Evolutionary conservation across 768 basidiomycete species (phyloP).

Genomic region (Mrakia frigida): DNA sequence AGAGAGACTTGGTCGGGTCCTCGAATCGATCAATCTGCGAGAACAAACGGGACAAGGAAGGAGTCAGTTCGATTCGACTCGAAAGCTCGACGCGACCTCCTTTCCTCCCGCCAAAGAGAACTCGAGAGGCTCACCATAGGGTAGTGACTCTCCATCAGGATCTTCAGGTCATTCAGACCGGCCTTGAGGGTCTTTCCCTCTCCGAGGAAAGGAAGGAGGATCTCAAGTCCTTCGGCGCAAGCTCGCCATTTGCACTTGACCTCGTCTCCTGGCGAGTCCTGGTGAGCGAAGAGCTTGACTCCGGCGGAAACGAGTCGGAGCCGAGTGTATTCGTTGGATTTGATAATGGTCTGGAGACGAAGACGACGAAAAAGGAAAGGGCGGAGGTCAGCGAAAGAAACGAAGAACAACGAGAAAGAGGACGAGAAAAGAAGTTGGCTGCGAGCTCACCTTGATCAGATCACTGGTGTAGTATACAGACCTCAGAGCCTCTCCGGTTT

Average conservation of each 20-base stretch:
- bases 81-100: no score
- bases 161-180: conserved; percentile 56
- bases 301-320: conserved; percentile 88
- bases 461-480: conserved; percentile 84
- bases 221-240: conserved; percentile 76
- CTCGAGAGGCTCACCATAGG: conserved; percentile 51
- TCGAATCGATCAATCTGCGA: conserved; percentile 21
- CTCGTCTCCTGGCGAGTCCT: conserved; percentile 57
- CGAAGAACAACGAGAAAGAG: neutral
- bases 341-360: conserved; percentile 53
- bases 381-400: neutral
- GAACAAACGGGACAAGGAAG: neutral
- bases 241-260: conserved; percentile 51
- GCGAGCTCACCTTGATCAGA: conserved; percentile 59
- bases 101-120: neutral
- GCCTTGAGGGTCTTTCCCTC: conserved; percentile 57
- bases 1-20: conserved; percentile 2
- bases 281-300: conserved; percentile 85
- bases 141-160: conserved; percentile 72
- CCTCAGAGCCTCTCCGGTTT: conserved; percentile 51
- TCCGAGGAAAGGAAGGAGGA: conserved; percentile 76
- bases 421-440: no score
- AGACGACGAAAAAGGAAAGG: neutral
- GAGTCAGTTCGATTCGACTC: neutral
- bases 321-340: conserved; percentile 73